Evolutionary conservation across 1,284 basidiomycete species (phyloP).

Genomic region (Austroboletus novae-zelandiae): DNA sequence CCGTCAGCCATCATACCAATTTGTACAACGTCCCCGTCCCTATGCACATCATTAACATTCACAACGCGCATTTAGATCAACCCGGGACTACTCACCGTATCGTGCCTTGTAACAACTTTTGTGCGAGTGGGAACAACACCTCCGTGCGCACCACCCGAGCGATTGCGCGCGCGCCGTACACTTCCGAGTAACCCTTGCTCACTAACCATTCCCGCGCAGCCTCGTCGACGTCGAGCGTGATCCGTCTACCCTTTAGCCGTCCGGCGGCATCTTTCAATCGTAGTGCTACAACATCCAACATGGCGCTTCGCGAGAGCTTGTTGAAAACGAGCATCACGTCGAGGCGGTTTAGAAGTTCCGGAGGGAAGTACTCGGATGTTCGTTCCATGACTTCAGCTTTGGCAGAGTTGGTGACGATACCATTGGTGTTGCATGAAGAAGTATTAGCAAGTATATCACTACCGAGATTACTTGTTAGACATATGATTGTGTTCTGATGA

Average conservation of each 20-base stretch:
- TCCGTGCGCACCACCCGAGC: slow-evolving; percentile 76
- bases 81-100: slow-evolving; percentile 51
- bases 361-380: slow-evolving; percentile 80
- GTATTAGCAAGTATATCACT: slow-evolving; percentile 75
- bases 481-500: slow-evolving; percentile 33
- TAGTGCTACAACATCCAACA: slow-evolving; percentile 76
- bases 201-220: slow-evolving; percentile 74
- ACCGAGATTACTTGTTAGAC: slow-evolving; percentile 50
- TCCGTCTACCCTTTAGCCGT: slow-evolving; percentile 62
- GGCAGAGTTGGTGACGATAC: slow-evolving; percentile 65
- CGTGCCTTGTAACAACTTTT: slow-evolving; percentile 71
- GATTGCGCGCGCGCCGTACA: slow-evolving; percentile 86
- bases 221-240: slow-evolving; percentile 70
- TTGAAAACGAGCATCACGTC: slow-evolving; percentile 90
- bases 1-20: slow-evolving; percentile 18
- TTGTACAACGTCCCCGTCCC: slow-evolving; percentile 34
- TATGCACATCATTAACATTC: slow-evolving; percentile 8
- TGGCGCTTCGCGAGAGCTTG: slow-evolving; percentile 73
- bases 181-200: slow-evolving; percentile 77
- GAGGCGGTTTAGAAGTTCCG: slow-evolving; percentile 87
- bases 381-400: slow-evolving; percentile 71
- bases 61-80: neutral
- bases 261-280: slow-evolving; percentile 74
- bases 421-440: slow-evolving; percentile 62
- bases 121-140: slow-evolving; percentile 77